Conservation (phyloP, 2,329 filamentous ascomycete species). For the Talaromyces amestolkiae region DNA sequence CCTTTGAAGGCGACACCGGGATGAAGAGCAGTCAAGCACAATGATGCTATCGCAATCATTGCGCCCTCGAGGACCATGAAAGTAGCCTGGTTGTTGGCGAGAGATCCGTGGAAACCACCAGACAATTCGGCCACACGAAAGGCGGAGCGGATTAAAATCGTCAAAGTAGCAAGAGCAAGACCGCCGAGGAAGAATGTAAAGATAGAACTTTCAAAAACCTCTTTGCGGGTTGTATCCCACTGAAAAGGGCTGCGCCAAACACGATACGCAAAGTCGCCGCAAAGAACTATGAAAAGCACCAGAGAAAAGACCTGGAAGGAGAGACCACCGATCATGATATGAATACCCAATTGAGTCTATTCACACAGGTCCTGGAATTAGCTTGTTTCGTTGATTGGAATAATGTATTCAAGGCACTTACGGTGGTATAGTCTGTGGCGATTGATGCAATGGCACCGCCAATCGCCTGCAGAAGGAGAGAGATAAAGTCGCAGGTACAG, state of each 20-base stretch:
- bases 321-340: conserved; percentile 13
- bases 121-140: conserved; percentile 11
- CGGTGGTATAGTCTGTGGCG: background rate
- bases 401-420: background rate
- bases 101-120: conserved; percentile 6
- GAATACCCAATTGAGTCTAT: conserved; percentile 1
- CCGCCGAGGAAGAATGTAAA: conserved; percentile 6
- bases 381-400: background rate
- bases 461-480: conserved; percentile 8
- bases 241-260: conserved; percentile 9
- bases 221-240: background rate
- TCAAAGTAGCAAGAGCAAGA: background rate
- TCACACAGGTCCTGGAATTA: background rate
- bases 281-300: conserved; percentile 6
- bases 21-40: conserved; percentile 1
- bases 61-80: conserved; percentile 12
- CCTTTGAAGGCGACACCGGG: conserved; percentile 6
- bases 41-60: conserved; percentile 2
- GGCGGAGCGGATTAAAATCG: conserved; percentile 2
- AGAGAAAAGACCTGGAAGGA: conserved; percentile 4
- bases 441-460: conserved; percentile 7
- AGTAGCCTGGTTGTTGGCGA: conserved; percentile 5
- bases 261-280: background rate
- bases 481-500: conserved; percentile 4
- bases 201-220: background rate